These are phyloP conservation scores for Cenchrus americanus DNA, from an alignment of 176 grass and related monocot species.

Conservation along the genomic window DNA sequence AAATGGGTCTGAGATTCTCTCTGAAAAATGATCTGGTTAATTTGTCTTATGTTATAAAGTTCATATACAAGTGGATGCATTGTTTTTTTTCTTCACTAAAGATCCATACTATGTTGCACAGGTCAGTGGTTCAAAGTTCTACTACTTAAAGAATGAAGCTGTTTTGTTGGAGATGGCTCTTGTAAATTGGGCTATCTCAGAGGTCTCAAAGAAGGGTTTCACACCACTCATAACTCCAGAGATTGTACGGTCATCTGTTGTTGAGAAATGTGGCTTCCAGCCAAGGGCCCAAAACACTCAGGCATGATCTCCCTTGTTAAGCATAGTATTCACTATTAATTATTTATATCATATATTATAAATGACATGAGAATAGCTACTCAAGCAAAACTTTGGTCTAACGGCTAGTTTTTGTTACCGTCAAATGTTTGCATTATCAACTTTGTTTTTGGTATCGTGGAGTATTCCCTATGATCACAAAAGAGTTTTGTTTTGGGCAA, in stretches of 20 bases:
- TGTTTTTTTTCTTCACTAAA: slow-evolving; percentile 18
- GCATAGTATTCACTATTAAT: not conserved
- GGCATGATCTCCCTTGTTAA: slow-evolving; percentile 45
- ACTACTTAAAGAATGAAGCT: slow-evolving; percentile 98
- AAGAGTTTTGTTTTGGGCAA: not conserved
- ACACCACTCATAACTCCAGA: slow-evolving; percentile 94
- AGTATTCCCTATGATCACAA: not conserved
- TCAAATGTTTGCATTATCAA: slow-evolving; percentile 8
- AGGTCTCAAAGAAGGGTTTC: slow-evolving; percentile 92
- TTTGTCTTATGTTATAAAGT: slow-evolving; percentile 5
- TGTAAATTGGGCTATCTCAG: slow-evolving; percentile 79
- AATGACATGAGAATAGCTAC: not conserved
- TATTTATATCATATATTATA: not conserved
- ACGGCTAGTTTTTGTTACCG: not conserved
- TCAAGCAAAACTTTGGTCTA: not conserved
- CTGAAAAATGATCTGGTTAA: not conserved
- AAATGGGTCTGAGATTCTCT: slow-evolving; percentile 4
- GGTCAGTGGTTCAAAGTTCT: slow-evolving; percentile 98
- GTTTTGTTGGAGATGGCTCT: slow-evolving; percentile 92
- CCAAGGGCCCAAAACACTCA: slow-evolving; percentile 93
- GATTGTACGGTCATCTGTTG: slow-evolving; percentile 90
- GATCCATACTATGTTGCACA: slow-evolving; percentile 36
- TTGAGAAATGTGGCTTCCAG: slow-evolving; percentile 97
- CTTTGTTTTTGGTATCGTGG: slow-evolving; percentile 6
- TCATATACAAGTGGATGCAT: slow-evolving; percentile 17